phyloP scores from a whole-genome alignment of 202 grass and related monocot species.

The Brachypodium distachyon region DNA sequence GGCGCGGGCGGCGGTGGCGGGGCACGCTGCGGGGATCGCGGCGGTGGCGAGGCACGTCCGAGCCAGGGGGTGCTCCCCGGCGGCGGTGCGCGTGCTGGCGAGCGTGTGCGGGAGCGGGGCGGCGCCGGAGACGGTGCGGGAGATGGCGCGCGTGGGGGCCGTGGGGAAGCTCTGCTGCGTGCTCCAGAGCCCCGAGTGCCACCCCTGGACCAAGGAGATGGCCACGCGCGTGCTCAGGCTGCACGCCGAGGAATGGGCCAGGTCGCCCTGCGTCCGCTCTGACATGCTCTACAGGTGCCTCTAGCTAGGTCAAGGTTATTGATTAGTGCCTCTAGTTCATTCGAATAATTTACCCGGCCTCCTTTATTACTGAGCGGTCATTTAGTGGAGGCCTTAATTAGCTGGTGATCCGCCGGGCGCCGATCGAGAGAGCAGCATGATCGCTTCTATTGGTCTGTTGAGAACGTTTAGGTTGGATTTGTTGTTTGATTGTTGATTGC shows the following conservation, averaged over 20 bases:
- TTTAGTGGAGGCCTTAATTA: too few relatives aligned
- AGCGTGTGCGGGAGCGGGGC: constrained; percentile 22
- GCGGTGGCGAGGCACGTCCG: constrained; percentile 41
- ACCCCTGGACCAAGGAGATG: constrained; percentile 27
- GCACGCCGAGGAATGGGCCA: constrained; percentile 43
- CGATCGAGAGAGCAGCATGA: too few relatives aligned
- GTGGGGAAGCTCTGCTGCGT: constrained; percentile 63
- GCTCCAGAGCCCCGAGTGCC: constrained; percentile 57
- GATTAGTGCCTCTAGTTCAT: too few relatives aligned
- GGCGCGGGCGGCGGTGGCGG: constrained; percentile 40
- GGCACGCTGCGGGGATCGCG: constrained; percentile 46
- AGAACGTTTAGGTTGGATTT: too few relatives aligned
- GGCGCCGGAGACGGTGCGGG: constrained; percentile 26
- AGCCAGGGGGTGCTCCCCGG: constrained; percentile 19
- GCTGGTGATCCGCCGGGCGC: too few relatives aligned
- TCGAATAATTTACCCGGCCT: too few relatives aligned
- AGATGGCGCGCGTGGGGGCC: constrained; percentile 56
- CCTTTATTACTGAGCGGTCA: too few relatives aligned
- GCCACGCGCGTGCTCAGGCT: constrained; percentile 35
- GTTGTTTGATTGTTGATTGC: not conserved
- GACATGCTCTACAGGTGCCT: constrained; percentile 42
- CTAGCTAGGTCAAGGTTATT: not conserved
- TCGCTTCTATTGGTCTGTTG: too few relatives aligned
- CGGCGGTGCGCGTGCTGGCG: constrained; percentile 37
- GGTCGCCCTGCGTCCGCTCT: constrained; percentile 45